Base-by-base conservation (phyloP, 495 filamentous ascomycete species). In the Saxophila tyrrhenica region DNA sequence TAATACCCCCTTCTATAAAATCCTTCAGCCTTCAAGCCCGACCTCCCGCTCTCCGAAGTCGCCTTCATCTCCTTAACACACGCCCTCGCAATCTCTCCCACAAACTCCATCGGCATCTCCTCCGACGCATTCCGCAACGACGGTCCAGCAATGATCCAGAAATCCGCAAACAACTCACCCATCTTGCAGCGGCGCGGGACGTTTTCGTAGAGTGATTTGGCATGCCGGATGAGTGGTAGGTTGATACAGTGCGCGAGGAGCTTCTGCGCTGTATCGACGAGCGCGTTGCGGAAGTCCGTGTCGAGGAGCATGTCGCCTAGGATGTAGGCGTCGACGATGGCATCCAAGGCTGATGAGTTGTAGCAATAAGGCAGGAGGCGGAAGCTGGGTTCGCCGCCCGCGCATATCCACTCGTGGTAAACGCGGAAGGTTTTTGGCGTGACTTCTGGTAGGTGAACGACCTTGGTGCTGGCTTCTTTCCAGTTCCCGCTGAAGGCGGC, bases 361-460 rank as follows among this genome's bases (percentile, higher is more conserved):
- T 8, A 15, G 13, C 13, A 8, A 7, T 15, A 10, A 9, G 10
- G 9, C 42, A 15, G 11, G 13, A 8, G 7, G 9, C 9, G 9
- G 9, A 9, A 15, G 20, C 39, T 10, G 42, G 20, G 9, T 17
- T 21, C 13, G 9, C 20, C 19, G 8, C 20, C 20, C 42, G 42
- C 20, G 20, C 20, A 45, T 17, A 45, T 8, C 42, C 42, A 45
- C 9, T 17, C 11, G 20, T 7, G 9, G 42, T n/a, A 45, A 7
- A 21, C 20, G 7, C 9, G 9, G 42, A 45, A 45, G 8, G 42
- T 11, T n/a, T 32, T 24, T 3, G 15, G 5, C 11, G 45, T 23
- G 10, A 44, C 44, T 13, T 58, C 42, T 29, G 50, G 39, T 2
- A 58, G 51, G 5, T 21, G 23, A 20, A 58, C 35, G 13, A 13